Conservation (phyloP, 2,329 filamentous ascomycete genomes). For the Ophiostoma sp. region DNA sequence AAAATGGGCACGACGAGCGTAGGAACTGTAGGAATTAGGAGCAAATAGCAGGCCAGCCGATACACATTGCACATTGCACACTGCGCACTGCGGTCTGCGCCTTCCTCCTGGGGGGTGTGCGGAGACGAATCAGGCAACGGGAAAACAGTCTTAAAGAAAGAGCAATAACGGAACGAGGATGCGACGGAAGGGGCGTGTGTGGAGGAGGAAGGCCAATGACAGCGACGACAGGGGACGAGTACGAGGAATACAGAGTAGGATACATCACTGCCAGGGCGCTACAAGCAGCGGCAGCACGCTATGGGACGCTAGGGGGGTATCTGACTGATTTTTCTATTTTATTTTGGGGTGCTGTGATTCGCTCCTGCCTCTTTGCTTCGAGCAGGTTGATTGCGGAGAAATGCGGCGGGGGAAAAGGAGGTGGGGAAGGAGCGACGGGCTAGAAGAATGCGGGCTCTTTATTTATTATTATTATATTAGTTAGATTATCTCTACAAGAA, state of each 20-base stretch:
- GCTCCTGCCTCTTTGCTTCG: not conserved
- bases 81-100: no score
- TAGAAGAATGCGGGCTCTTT: not conserved
- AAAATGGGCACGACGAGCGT: not conserved
- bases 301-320: no score
- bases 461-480: not conserved
- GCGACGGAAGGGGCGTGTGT: no score
- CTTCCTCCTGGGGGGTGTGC: not conserved
- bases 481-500: no score
- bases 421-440: not conserved
- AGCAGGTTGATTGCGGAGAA: not conserved
- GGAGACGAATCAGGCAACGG: conserved; percentile 8
- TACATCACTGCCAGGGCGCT: not conserved
- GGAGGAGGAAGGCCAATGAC: no score
- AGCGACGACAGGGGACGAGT: no score
- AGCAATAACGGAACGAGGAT: no score
- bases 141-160: no score
- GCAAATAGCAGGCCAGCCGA: conserved; percentile 7
- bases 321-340: not conserved
- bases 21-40: conserved; percentile 11
- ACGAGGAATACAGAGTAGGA: not conserved
- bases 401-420: not conserved
- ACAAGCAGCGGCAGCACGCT: not conserved
- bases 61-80: not conserved
- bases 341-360: not conserved